phyloP scores from a whole-genome alignment of 2,329 filamentous ascomycete genomes.

The Fonsecaea monophora region DNA sequence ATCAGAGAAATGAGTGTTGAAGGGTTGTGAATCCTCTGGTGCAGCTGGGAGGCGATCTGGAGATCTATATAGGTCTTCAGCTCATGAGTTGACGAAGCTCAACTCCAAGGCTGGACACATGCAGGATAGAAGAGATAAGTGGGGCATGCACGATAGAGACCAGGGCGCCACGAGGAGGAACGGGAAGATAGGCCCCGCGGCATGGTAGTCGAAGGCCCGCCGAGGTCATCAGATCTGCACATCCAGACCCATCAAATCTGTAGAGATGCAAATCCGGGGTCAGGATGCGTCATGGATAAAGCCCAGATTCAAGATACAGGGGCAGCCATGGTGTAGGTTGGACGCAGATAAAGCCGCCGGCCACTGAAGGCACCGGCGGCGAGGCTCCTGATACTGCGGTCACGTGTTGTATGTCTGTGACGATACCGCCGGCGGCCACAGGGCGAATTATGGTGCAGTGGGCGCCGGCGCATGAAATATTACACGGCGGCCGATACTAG shows the following conservation, averaged over 20 bases:
- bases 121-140: slow-evolving; percentile 26
- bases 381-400: slow-evolving; percentile 6
- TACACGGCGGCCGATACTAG: slow-evolving; percentile 17
- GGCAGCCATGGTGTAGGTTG: neutral
- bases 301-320: slow-evolving; percentile 5
- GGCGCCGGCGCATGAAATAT: slow-evolving; percentile 23
- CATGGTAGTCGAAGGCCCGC: slow-evolving; percentile 25
- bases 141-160: slow-evolving; percentile 30
- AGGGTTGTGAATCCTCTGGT: slow-evolving; percentile 4
- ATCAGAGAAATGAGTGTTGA: slow-evolving; percentile 8
- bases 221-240: slow-evolving; percentile 20
- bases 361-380: slow-evolving; percentile 16
- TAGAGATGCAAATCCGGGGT: slow-evolving; percentile 23
- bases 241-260: slow-evolving; percentile 12
- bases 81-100: slow-evolving; percentile 6
- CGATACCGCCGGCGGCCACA: slow-evolving; percentile 31
- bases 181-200: slow-evolving; percentile 31
- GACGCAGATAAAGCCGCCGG: slow-evolving; percentile 14
- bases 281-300: neutral
- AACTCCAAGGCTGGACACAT: slow-evolving; percentile 20
- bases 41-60: slow-evolving; percentile 11
- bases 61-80: slow-evolving; percentile 31
- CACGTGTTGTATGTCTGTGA: slow-evolving; percentile 11
- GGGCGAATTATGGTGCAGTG: slow-evolving; percentile 1
- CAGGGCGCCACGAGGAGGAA: slow-evolving; percentile 26